Base-by-base conservation (phyloP, 306 rosid genomes). In the Fagus crenata region DNA sequence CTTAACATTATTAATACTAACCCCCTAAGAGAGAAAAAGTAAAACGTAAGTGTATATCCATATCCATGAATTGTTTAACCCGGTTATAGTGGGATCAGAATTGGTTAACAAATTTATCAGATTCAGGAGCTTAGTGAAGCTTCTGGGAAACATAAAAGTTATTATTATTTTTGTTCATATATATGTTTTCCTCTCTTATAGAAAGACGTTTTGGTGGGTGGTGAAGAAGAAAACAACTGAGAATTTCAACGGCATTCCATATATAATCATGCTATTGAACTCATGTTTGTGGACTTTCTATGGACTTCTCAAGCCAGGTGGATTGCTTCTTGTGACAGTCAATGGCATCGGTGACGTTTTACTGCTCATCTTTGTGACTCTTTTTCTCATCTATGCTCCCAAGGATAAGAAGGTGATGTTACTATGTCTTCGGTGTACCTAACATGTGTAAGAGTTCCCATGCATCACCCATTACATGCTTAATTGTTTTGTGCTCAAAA, bases 241-340 rank as follows among this genome's bases (percentile, higher is more conserved):
- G 81, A 78, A 82, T 78, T 81, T 71, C 84, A 51, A 77, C 51
- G 86, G 81, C 18, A 78, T 75, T 18, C 89, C 93, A 11, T 89
- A 89, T 59, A 73, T 86, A 49, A 75, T 85, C 0, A 86, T 86
- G 8, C 75, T 86, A 35, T 49, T 87, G 75, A 74, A 82, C 76
- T 74, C 93, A 64, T 79, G 87, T 77, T 79, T 85, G 51, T 89
- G 93, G 93, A 87, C 84, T 3, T 85, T 83, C 73, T 89, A 89
- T 69, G 93, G 93, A 49, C 1, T 83, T 18, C 28, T 85, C 2
- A 89, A 89, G 59, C 89, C 93, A 0, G 67, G 49, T 1, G 87
- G 89, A 13, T 37, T 84, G 6, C 87, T 86, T 15, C 22, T 89
- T 18, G 40, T 58, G 2, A 81, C 89, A 0, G 90, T 89, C 33